phyloP scores from a whole-genome alignment of 805 yeast genomes.

The Candida verbasci region DNA sequence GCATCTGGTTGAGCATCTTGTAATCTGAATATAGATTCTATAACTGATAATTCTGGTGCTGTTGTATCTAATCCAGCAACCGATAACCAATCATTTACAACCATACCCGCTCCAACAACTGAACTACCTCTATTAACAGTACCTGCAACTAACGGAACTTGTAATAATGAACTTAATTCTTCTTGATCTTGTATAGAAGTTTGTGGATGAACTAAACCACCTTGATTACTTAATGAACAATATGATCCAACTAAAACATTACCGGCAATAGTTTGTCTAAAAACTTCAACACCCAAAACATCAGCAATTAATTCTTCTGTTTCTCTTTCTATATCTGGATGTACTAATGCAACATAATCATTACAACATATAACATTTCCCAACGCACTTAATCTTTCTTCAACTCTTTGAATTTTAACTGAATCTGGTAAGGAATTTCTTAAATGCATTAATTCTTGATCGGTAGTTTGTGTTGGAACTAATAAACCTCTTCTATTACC shows the following conservation, averaged over 20 bases:
- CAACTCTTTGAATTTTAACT: slow-evolving; percentile 95
- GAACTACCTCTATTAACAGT: slow-evolving; percentile 96
- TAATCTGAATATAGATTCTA: slow-evolving; percentile 91
- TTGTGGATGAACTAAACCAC: slow-evolving; percentile 97
- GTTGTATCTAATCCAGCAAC: slow-evolving; percentile 97
- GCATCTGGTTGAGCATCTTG: slow-evolving; percentile 90
- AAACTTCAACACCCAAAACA: slow-evolving; percentile 96
- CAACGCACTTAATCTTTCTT: slow-evolving; percentile 92
- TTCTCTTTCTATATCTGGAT: slow-evolving; percentile 98
- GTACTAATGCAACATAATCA: slow-evolving; percentile 97
- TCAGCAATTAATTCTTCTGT: slow-evolving; percentile 98
- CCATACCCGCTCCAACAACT: slow-evolving; percentile 98
- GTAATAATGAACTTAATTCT: slow-evolving; percentile 90
- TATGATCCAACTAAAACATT: slow-evolving; percentile 96
- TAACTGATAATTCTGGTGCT: slow-evolving; percentile 95
- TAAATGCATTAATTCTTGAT: slow-evolving; percentile 95
- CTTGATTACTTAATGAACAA: slow-evolving; percentile 92
- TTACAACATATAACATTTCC: slow-evolving; percentile 98
- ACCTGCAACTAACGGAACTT: slow-evolving; percentile 98
- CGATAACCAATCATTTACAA: slow-evolving; percentile 96
- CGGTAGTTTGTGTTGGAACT: slow-evolving; percentile 97
- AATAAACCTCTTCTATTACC: slow-evolving; percentile 96
- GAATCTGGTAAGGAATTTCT: slow-evolving; percentile 94
- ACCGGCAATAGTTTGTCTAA: slow-evolving; percentile 98
- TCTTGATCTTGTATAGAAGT: slow-evolving; percentile 97